phyloP scores from a whole-genome alignment of 1,284 basidiomycete genomes.

The Ganoderma resinaceum region DNA sequence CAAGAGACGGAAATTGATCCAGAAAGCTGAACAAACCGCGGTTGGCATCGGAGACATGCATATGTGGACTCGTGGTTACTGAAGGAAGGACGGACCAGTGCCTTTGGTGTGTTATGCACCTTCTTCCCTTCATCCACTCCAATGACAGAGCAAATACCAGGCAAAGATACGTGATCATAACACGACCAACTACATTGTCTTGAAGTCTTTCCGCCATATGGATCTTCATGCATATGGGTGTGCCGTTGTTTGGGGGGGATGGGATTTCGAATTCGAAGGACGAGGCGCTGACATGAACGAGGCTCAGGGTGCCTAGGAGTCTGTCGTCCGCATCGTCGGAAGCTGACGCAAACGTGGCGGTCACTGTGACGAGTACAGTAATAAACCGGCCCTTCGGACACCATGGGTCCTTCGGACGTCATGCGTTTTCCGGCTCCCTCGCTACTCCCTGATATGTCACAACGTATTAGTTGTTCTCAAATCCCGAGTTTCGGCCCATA shows the following conservation, averaged over 20 bases:
- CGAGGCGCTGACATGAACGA: neutral
- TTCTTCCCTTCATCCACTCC: neutral
- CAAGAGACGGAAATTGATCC: neutral
- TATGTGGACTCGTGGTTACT: neutral
- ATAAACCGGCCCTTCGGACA: too few relatives aligned
- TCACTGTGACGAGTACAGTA: neutral
- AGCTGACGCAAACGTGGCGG: neutral
- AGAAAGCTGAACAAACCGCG: neutral
- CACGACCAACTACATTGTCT: neutral
- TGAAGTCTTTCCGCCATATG: too few relatives aligned
- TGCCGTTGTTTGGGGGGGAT: neutral
- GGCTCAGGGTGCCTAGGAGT: neutral
- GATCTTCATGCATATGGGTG: too few relatives aligned
- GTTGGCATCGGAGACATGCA: neutral
- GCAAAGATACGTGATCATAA: neutral
- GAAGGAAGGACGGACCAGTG: neutral
- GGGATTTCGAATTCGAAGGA: neutral
- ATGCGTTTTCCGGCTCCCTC: too few relatives aligned
- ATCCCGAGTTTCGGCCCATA: too few relatives aligned
- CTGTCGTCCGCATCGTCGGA: neutral
- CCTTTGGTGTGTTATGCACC: neutral
- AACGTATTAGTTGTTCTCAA: too few relatives aligned
- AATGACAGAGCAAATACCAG: neutral
- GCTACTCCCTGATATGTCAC: too few relatives aligned
- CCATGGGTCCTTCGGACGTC: too few relatives aligned